Base-by-base conservation (phyloP, 805 yeast genomes). In the Lachancea mirantina region DNA sequence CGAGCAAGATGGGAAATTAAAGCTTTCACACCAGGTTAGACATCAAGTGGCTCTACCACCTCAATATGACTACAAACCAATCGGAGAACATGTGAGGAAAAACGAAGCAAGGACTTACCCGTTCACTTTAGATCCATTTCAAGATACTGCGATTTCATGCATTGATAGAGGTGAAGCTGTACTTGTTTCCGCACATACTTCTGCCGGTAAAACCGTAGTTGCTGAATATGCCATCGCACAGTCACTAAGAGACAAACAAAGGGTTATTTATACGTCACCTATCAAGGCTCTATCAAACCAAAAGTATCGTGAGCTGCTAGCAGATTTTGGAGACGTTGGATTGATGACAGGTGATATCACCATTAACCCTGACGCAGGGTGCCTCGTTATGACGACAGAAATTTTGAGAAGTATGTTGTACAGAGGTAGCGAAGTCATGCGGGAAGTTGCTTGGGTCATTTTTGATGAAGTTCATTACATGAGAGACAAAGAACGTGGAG, bases 341-440 rank as follows among this genome's bases (percentile, higher is more conserved):
- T 70, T 92, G 40, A 92, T 92, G 94, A 92, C 99, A 8, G 99
- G 99, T 59, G 99, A 92, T 70, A 96, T 92, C 27, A 89, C 96
- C 16, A 92, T 92, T 45, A 92, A 92, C 50, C 97, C 97, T 4
- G 96, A 89, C 49, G 99, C 98, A 4, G 89, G 94, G 26, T 92
- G 99, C 67, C 67, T 92, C 44, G 96, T 92, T 31, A 92, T 92
- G 99, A 92, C 99, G 14, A 92, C 99, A 0, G 99, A 92, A 62
- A 94, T 92, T 79, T 68, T 92, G 50, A 67, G 99, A 52, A 80
- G 94, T 38, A 92, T 92, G 99, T 70, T 92, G 26, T 92, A 92
- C 57, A 72, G 97, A 57, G 99, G 99, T 42, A 84, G 96, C 9
- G 98, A 92, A 57, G 79, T 94, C 28, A 88, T 92, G 89, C 74